Base-by-base conservation (phyloP, 2,329 filamentous ascomycete species). In the Chlorencoelia australis region DNA sequence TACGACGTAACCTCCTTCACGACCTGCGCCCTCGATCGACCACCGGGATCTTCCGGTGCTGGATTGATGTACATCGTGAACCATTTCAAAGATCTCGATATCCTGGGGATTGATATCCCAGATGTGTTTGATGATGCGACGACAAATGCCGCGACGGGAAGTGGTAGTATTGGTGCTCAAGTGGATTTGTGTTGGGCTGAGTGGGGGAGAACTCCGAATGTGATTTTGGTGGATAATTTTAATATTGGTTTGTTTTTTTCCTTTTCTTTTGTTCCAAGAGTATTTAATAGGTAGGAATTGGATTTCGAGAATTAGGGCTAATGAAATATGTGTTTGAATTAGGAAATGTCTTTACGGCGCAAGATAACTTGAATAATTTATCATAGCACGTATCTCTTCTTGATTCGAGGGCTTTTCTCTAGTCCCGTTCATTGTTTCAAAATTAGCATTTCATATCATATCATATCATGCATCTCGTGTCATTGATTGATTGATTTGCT, bases 11-110 rank as follows among this genome's bases (percentile, higher is more conserved):
- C 68, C 1, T 71, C 66, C 1, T 78, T 82, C 51, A 75, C 75
- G 51, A 71, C 69, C 27, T 89, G 83, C 60, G 62, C 62, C 8
- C 66, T 83, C 3, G 68, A 82, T 52, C 69, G 82, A 6, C 83
- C 83, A 0, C 49, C 41, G 5, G 48, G 45, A 14, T 50, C 70
- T 62, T 2, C 51, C 63, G 20, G 54, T 55, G 4, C 62, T 60
- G n/a, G n/a, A n/a, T n/a, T n/a, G n/a, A 66, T 77, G 53, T 66
- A 73, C 19, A 53, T 76, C 17, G 70, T 76, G 59, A 81, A 81
- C 57, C 75, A 80, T 57, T 79, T 79, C 58, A 61, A 80, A 20
- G 71, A 79, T 54, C 44, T 65, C 30, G 57, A 57, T 11, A 50
- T 66, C n/a, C 56, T 50, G 6, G 50, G 47, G 3, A 48, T 77